phyloP scores from a whole-genome alignment of 495 filamentous ascomycete genomes.

The Podospora pseudopauciseta region DNA sequence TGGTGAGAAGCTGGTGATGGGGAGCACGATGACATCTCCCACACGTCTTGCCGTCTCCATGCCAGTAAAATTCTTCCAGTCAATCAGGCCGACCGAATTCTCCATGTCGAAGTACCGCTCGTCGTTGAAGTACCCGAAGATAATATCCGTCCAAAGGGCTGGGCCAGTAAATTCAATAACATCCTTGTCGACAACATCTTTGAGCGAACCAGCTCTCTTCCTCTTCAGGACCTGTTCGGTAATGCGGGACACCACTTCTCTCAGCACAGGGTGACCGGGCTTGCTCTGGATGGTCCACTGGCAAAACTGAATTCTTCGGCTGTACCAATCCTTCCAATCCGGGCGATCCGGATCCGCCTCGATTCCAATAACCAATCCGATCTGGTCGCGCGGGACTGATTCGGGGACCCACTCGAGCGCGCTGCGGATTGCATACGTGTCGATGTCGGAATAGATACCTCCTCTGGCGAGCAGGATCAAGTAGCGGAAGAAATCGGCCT shows the following conservation, averaged over 20 bases:
- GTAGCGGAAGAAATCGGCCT: slow-evolving; percentile 98
- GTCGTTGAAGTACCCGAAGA: slow-evolving; percentile 94
- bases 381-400: slow-evolving; percentile 65
- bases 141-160: slow-evolving; percentile 87
- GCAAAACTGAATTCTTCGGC: slow-evolving; percentile 92
- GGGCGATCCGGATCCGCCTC: slow-evolving; percentile 91
- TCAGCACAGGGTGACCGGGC: slow-evolving; percentile 86
- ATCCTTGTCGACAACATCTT: slow-evolving; percentile 62
- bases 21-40: slow-evolving; percentile 88
- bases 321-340: slow-evolving; percentile 96
- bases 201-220: slow-evolving; percentile 66
- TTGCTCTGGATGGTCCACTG: slow-evolving; percentile 99
- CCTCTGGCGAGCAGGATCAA: slow-evolving; percentile 89
- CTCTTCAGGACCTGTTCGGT: slow-evolving; percentile 74
- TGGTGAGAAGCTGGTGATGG: slow-evolving; percentile 96
- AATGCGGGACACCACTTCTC: slow-evolving; percentile 82
- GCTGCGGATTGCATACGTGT: slow-evolving; percentile 78
- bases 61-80: slow-evolving; percentile 83
- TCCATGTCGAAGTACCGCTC: slow-evolving; percentile 80
- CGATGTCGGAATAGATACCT: slow-evolving; percentile 95
- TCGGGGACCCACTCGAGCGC: slow-evolving; percentile 84
- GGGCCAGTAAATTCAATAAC: slow-evolving; percentile 97
- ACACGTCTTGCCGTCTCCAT: slow-evolving; percentile 80
- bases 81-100: slow-evolving; percentile 66
- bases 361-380: slow-evolving; percentile 89